Evolutionary conservation across 208 protist genomes (phyloP).

Genomic region (Balamuthia mandrillaris): DNA sequence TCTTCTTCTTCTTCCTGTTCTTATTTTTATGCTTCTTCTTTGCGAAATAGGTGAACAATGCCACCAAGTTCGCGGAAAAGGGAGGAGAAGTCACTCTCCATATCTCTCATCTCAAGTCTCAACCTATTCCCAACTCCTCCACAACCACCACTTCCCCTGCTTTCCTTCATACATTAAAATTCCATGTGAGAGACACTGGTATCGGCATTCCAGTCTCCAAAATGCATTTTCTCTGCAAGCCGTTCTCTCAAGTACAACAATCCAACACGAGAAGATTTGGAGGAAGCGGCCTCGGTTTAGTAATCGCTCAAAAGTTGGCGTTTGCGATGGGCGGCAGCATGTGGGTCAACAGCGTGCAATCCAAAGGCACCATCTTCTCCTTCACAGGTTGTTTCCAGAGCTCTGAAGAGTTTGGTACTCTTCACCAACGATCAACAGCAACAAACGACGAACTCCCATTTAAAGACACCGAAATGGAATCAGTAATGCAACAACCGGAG

Average conservation of each 20-base stretch:
- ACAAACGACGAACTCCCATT: too few species aligned
- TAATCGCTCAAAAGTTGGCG: neutral
- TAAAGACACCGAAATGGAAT: too few species aligned
- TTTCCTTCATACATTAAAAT: neutral
- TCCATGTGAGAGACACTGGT: neutral
- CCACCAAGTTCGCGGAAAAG: conserved; percentile 18
- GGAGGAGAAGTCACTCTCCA: neutral
- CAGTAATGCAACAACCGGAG: too few species aligned
- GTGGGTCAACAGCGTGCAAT: too few species aligned
- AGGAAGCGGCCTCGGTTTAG: neutral
- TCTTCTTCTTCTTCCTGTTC: neutral
- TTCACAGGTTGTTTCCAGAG: too few species aligned
- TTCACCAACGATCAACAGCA: too few species aligned
- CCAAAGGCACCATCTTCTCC: too few species aligned
- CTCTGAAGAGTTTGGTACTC: too few species aligned
- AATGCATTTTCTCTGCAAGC: neutral
- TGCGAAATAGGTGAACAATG: neutral
- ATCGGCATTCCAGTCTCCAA: neutral
- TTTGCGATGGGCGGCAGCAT: neutral
- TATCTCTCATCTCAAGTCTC: neutral
- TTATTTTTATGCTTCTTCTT: neutral
- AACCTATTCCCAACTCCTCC: neutral
- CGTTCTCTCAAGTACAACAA: neutral
- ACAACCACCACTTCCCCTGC: neutral
- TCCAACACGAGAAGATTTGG: neutral